Evolutionary conservation across 2,329 filamentous ascomycete genomes (phyloP).

Genomic region (Rosellinia necatrix): DNA sequence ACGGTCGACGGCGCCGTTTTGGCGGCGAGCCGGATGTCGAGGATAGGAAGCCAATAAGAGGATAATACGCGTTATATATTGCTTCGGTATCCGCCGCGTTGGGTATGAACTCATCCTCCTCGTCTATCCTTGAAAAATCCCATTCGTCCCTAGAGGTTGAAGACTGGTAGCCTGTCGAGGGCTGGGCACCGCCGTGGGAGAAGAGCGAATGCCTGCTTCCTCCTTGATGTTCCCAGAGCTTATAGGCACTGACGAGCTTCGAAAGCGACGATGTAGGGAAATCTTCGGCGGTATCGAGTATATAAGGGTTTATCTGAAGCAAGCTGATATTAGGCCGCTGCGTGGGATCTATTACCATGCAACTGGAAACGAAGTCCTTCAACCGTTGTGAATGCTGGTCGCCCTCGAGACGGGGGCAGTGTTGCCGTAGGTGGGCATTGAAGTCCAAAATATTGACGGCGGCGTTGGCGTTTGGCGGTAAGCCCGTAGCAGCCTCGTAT

Average conservation of each 20-base stretch:
- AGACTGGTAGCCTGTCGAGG: neutral
- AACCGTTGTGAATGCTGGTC: neutral
- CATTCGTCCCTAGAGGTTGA: neutral
- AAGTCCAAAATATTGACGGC: neutral
- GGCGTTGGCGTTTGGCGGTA: neutral
- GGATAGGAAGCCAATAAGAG: neutral
- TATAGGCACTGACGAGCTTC: neutral
- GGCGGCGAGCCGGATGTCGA: neutral
- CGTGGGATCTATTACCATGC: neutral
- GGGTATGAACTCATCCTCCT: neutral
- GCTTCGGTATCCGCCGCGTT: neutral
- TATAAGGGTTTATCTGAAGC: neutral
- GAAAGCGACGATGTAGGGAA: neutral
- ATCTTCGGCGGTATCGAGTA: neutral
- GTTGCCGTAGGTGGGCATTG: neutral
- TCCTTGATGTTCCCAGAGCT: neutral
- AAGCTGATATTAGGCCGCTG: neutral
- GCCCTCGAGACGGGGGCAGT: neutral
- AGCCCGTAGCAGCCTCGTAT: neutral
- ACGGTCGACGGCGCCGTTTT: neutral
- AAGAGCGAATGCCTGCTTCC: neutral
- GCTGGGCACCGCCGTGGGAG: neutral
- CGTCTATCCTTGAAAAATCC: neutral
- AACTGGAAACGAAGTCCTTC: neutral
- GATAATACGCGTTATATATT: neutral